These are phyloP conservation scores for Amaranthus hypochondriacus DNA, from an alignment of 148 eudicot genomes.

Conservation along the genomic window DNA sequence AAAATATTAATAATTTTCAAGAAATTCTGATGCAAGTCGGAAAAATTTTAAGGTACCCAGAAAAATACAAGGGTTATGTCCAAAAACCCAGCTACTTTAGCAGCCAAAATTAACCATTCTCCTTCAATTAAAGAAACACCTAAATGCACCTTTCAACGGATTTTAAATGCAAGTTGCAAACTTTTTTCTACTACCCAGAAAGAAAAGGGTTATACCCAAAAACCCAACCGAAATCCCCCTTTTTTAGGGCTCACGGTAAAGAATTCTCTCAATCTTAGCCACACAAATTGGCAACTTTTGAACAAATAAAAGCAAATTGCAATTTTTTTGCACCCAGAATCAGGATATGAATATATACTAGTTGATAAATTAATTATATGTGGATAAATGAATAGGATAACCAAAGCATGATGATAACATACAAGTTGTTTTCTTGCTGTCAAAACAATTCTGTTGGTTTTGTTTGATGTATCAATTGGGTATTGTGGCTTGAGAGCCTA, in stretches of 20 bases:
- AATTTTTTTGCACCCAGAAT: conserved; percentile 21
- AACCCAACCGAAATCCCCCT: background rate
- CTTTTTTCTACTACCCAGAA: background rate
- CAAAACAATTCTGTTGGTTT: conserved; percentile 3
- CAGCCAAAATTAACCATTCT: background rate
- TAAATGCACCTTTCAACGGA: background rate
- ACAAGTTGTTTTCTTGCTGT: conserved; percentile 26
- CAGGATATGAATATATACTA: background rate
- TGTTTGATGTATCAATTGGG: background rate
- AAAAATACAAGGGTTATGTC: no score
- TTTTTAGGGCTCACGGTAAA: background rate
- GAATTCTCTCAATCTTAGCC: background rate
- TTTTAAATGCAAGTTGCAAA: background rate
- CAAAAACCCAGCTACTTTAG: background rate
- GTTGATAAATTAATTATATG: conserved; percentile 16
- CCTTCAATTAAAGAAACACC: background rate
- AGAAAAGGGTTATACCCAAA: background rate
- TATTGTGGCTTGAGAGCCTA: background rate
- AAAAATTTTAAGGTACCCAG: no score
- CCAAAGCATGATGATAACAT: conserved; percentile 2
- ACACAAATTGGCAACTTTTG: conserved; percentile 4
- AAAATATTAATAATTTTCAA: no score
- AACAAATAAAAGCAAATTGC: conserved; percentile 7
- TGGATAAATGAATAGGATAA: conserved; percentile 14
- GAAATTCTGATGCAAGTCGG: no score